Conservation (phyloP, 2,329 filamentous ascomycete species). For the Scedosporium minutisporum region DNA sequence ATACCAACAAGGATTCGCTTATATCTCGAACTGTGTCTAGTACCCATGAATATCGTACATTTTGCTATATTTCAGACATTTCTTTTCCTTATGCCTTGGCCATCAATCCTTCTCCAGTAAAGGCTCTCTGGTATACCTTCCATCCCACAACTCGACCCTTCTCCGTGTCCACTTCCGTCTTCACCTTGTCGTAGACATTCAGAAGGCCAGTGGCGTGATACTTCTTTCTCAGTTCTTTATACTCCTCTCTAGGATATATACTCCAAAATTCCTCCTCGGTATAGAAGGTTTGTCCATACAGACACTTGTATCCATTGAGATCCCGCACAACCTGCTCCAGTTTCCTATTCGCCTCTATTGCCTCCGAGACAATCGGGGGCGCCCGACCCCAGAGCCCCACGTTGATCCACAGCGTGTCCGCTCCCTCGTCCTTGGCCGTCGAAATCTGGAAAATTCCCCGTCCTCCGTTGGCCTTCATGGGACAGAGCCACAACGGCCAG, state of each 20-base stretch:
- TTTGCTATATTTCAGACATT: too few relatives aligned
- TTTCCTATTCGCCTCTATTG: conserved; percentile 45
- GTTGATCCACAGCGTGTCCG: conserved; percentile 35
- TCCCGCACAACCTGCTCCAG: conserved; percentile 51
- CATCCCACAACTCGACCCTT: too few relatives aligned
- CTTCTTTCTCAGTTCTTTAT: conserved; percentile 47
- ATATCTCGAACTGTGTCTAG: too few relatives aligned
- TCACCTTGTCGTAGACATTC: conserved; percentile 59
- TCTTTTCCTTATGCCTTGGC: too few relatives aligned
- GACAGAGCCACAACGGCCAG: conserved; percentile 49
- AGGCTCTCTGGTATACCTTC: too few relatives aligned
- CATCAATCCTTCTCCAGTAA: too few relatives aligned
- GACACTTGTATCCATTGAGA: conserved; percentile 56
- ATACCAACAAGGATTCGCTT: too few relatives aligned
- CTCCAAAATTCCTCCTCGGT: conserved; percentile 59
- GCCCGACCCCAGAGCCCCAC: conserved; percentile 53
- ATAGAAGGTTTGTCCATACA: conserved; percentile 63
- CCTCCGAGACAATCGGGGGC: conserved; percentile 29
- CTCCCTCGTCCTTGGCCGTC: conserved; percentile 18
- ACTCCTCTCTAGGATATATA: conserved; percentile 49
- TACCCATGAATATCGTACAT: too few relatives aligned
- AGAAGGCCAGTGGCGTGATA: conserved; percentile 52
- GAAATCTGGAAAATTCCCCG: conserved; percentile 37
- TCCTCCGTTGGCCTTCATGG: conserved; percentile 27
- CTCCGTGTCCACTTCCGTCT: conserved; percentile 22